phyloP scores from a whole-genome alignment of 257 asterid genomes.

The Datura wrightii region DNA sequence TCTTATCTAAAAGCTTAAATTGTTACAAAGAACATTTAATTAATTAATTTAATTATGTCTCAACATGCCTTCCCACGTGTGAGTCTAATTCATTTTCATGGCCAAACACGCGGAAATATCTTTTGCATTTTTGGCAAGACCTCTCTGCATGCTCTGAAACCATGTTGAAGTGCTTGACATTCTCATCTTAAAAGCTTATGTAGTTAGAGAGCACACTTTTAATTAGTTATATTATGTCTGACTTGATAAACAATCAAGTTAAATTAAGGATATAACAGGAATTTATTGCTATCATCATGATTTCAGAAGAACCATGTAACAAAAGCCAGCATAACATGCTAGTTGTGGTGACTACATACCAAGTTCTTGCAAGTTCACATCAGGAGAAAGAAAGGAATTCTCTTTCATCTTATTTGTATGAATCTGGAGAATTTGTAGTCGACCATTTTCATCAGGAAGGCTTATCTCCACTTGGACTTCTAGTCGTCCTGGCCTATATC shows the following conservation, averaged over 20 bases:
- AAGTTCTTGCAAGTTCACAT: constrained; percentile 87
- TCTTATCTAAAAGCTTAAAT: not conserved
- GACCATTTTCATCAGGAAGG: constrained; percentile 99
- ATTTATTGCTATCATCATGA: not conserved
- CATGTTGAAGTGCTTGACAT: not conserved
- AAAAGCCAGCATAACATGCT: not conserved
- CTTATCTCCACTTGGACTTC: constrained; percentile 99
- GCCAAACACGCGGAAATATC: not conserved
- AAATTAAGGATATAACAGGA: not conserved
- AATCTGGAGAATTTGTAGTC: constrained; percentile 94
- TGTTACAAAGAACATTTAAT: not conserved
- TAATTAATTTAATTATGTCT: not conserved
- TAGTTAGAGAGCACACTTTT: not conserved
- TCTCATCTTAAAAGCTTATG: not conserved
- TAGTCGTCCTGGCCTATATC: constrained; percentile 92
- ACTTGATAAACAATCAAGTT: not conserved
- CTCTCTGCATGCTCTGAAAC: not conserved
- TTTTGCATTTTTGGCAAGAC: constrained; percentile 24
- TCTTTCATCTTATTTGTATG: constrained; percentile 98
- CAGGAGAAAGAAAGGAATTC: constrained; percentile 93
- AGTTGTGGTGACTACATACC: constrained; percentile 56
- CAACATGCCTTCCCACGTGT: not conserved
- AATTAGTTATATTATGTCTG: not conserved
- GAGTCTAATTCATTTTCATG: constrained; percentile 3
- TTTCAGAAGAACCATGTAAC: constrained; percentile 22